phyloP scores from a whole-genome alignment of 1,284 basidiomycete genomes.

The Cerioporus squamosus region DNA sequence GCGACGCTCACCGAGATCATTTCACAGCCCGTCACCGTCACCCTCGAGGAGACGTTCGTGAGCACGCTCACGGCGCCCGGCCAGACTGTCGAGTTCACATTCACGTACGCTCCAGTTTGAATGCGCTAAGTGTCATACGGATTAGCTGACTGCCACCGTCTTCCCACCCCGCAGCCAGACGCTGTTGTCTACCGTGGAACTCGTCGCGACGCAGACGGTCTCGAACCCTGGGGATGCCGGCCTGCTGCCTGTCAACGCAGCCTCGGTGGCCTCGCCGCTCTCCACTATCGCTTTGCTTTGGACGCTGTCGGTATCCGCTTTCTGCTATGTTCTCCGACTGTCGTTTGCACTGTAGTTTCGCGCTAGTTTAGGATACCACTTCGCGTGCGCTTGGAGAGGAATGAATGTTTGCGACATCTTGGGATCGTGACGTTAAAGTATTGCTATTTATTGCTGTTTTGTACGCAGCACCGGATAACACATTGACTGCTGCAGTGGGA shows the following conservation, averaged over 20 bases:
- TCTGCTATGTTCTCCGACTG: slow-evolving; percentile 4
- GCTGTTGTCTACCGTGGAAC: slow-evolving; percentile 27
- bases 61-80: slow-evolving; percentile 31
- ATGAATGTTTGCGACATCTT: neutral
- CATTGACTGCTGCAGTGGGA: neutral
- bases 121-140: neutral
- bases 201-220: slow-evolving; percentile 15
- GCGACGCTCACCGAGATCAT: slow-evolving; percentile 27
- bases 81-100: slow-evolving; percentile 26
- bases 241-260: slow-evolving; percentile 34
- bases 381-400: neutral
- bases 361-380: neutral
- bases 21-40: slow-evolving; percentile 32
- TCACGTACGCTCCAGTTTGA: slow-evolving; percentile 27
- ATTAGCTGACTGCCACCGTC: neutral
- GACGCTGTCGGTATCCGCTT: slow-evolving; percentile 1
- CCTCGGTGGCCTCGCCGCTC: neutral
- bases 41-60: slow-evolving; percentile 33
- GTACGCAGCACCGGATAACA: neutral
- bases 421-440: slow-evolving; percentile 1
- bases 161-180: slow-evolving; percentile 21
- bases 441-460: slow-evolving; percentile 4
- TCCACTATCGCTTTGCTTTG: slow-evolving; percentile 1
- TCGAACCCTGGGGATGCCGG: slow-evolving; percentile 24
- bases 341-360: slow-evolving; percentile 1